These are phyloP conservation scores for Beauveria scarabaeidicola DNA, from an alignment of 2,329 filamentous ascomycete genomes.

Conservation along the genomic window DNA sequence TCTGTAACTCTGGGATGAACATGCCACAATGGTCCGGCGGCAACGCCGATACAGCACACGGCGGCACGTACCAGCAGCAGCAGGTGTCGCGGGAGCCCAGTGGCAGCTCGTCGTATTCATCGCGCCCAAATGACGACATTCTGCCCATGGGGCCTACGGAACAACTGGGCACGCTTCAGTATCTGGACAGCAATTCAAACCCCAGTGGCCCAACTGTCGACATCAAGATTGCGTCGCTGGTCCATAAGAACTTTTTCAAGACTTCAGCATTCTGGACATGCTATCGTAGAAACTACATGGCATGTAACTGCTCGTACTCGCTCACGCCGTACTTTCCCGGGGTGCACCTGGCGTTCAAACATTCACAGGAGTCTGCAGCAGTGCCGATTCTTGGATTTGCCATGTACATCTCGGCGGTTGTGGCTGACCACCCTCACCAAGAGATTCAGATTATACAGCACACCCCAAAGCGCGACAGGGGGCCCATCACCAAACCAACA, in stretches of 20 bases:
- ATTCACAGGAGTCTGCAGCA: conserved; percentile 39
- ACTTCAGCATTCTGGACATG: conserved; percentile 82
- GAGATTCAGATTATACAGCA: conserved; percentile 80
- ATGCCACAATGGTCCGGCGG: neutral
- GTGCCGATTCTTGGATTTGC: conserved; percentile 66
- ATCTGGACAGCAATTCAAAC: conserved; percentile 39
- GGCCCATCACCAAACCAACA: conserved; percentile 66
- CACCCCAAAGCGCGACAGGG: conserved; percentile 85
- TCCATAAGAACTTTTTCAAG: conserved; percentile 84
- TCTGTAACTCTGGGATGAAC: too few species aligned
- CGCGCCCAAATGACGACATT: neutral
- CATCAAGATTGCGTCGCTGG: conserved; percentile 60
- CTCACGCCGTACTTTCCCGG: conserved; percentile 49
- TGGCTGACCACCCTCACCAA: conserved; percentile 68
- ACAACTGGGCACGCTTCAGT: conserved; percentile 52
- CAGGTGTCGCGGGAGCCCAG: neutral
- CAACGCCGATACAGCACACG: neutral
- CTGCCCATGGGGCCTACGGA: conserved; percentile 29
- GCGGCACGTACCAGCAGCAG: neutral
- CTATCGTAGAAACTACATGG: conserved; percentile 86
- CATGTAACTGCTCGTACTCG: conserved; percentile 70
- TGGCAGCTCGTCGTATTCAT: neutral
- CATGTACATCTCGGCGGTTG: conserved; percentile 76
- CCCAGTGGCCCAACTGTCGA: conserved; percentile 31
- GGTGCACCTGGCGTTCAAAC: conserved; percentile 42